Percentiles rank a stretch among this genome's conserved stretches.
Evolutionary conservation across 495 filamentous ascomycete species (phyloP).

Genomic region (Jackrogersella minutella): DNA sequence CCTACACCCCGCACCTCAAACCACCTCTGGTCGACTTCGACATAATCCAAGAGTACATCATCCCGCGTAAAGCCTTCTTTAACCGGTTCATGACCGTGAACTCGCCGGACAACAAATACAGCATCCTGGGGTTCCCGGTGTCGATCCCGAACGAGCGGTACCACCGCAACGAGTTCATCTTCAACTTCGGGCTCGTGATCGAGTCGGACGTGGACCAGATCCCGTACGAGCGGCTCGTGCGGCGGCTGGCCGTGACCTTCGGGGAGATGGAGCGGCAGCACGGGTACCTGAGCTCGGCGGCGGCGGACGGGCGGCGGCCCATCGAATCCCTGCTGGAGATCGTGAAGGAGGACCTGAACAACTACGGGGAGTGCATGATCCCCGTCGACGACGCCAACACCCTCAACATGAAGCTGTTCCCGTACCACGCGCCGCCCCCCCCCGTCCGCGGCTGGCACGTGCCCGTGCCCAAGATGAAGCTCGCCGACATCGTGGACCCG

Average conservation of each 20-base stretch:
- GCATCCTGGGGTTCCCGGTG: conserved; percentile 87
- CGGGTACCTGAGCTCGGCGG: conserved; percentile 72
- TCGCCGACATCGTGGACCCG: conserved; percentile 73
- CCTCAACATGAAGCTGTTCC: conserved; percentile 95
- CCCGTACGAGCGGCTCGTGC: conserved; percentile 81
- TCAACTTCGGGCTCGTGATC: conserved; percentile 93
- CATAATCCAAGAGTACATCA: conserved; percentile 85
- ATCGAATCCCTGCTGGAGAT: conserved; percentile 88
- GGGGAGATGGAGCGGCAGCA: conserved; percentile 87
- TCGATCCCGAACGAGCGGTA: conserved; percentile 80
- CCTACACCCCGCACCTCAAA: conserved; percentile 58
- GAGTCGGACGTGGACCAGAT: conserved; percentile 66
- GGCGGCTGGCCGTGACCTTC: conserved; percentile 84
- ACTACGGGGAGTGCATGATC: conserved; percentile 98
- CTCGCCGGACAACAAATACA: conserved; percentile 72
- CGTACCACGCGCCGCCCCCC: conserved; percentile 78
- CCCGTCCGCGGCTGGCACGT: conserved; percentile 86
- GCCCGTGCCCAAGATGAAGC: conserved; percentile 85
- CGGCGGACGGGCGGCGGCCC: conserved; percentile 61
- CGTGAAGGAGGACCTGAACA: conserved; percentile 93
- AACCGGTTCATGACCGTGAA: conserved; percentile 83
- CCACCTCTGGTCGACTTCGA: conserved; percentile 81
- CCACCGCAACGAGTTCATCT: conserved; percentile 94
- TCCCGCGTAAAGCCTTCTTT: conserved; percentile 91
- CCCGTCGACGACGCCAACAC: conserved; percentile 93